Evolutionary conservation across 129 eudicot genomes (phyloP), one percentile per base, ranked within the genome.

Genomic region (Arctium minus): DNA sequence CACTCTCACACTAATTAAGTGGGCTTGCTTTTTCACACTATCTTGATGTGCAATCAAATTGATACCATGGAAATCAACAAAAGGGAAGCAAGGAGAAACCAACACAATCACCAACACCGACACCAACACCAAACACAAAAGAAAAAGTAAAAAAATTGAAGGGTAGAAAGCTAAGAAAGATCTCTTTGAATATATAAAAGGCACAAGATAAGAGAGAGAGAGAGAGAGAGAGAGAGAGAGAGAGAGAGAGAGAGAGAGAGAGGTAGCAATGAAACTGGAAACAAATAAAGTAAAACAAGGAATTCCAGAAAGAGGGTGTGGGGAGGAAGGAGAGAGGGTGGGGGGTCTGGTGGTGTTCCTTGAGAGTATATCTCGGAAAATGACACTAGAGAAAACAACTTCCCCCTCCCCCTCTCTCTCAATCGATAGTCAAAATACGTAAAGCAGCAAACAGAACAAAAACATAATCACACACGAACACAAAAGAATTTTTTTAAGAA

Each of bases 301-400:
- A 82, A 56, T 79, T 83, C 85, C 88, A 88, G 88, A 85, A 88
- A 82, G 93, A 84, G 76, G 76, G 80, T 72, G 79, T 60, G 76
- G 87, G 76, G 72, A 46, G 72, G 73, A 79, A 72, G 85, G 73
- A 78, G 82, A 64, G 44, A 39, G 62, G 33, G 81, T 4, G 56
- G 64, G 64, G 91, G 85, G 86, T 74, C 69, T 79, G 78, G 77
- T 74, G 81, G 73, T 67, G 81, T 81, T 89, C 87, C 92, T 91
- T 85, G 88, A 93, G 89, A 86, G 90, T 88, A 86, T 87, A 89
- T 88, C 79, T 88, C 33, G 74, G 97, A 93, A 90, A 93, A 91
- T 90, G 98, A 93, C 97, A 93, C 82, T 88, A 87, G 90, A 89
- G 86, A 86, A 88, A 88, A 84, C 80, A 76, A 81, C 85, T 80